Base-by-base conservation (phyloP, 2,329 filamentous ascomycete genomes). In the Aspergillus pseudonomiae region DNA sequence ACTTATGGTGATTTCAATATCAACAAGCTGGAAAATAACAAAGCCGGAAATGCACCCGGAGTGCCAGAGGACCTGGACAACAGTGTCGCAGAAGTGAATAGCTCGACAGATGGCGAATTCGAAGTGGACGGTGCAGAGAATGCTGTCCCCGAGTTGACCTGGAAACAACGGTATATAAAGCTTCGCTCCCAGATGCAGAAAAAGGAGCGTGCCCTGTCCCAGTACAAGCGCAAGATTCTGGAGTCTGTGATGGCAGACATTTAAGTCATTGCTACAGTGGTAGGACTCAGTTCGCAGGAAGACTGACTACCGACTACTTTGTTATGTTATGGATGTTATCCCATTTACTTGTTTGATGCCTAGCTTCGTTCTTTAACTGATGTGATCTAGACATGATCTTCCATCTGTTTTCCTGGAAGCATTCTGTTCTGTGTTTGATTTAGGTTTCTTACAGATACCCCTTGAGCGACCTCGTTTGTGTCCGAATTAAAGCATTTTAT, bases 191-290 rank as follows among this genome's bases (percentile, higher is more conserved):
- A 80, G 59, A 74, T 77, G 70, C 74, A 76, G 59, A 79, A 75
- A 62, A 77, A 75, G 50, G 78, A 80, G 14, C 70, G 73, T 16
- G 71, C 77, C 26, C 62, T 80, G 32, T 72, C 74, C 1, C 71
- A 78, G 48, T 80, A 80, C 59, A 80, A 79, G 61, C 77, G 78
- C 39, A 79, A 75, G 53, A 78, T 80, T 34, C 70, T 80, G 19
- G 77, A 80, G 65, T 78, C 76, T 19, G 78, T 80, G n/a, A 80
- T 80, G 78, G 74, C 75, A 45, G 77, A 79, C 61, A 74, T 79
- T 39, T 79, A 64, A 69, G 16, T 19, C 21, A 14, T 16, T n/a
- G 43, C 21, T 19, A 16, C 9, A 6, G 21, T 36, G 5, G 46
- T 43, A n/a, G 16, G n/a, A 34, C 19, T 30, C 24, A n/a, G 16